Evolutionary conservation across 305 asterid species (phyloP).

Genomic region (Ilex paraguariensis): DNA sequence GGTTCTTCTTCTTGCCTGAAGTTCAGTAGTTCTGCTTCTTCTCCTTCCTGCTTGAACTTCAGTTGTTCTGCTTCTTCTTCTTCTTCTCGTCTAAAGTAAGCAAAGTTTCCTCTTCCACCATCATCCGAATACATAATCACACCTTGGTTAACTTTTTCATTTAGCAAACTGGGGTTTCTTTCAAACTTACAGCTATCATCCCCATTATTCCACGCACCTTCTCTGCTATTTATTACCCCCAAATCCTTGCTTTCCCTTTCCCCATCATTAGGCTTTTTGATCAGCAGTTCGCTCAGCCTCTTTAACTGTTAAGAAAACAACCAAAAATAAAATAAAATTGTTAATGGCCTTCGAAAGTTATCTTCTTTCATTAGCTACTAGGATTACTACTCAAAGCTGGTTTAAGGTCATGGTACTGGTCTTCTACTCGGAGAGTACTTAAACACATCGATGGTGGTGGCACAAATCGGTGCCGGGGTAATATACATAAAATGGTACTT

Average conservation of each 20-base stretch:
- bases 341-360: not conserved
- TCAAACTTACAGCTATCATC: slow-evolving; percentile 8
- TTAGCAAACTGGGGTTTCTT: slow-evolving; percentile 16
- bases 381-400: not conserved
- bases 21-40: not conserved
- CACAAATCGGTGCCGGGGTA: too few species aligned
- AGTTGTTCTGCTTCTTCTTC: too few species aligned
- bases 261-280: slow-evolving; percentile 3
- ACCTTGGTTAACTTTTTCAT: slow-evolving; percentile 16
- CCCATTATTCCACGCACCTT: slow-evolving; percentile 5
- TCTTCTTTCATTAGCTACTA: not conserved
- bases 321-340: not conserved
- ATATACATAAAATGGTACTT: too few species aligned
- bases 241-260: slow-evolving; percentile 17
- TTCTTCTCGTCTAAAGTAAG: too few species aligned
- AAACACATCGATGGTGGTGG: too few species aligned
- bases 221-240: not conserved
- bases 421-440: too few species aligned
- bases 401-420: too few species aligned
- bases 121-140: slow-evolving; percentile 1
- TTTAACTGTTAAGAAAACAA: slow-evolving; percentile 17
- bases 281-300: slow-evolving; percentile 13
- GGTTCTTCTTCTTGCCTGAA: slow-evolving; percentile 19
- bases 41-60: slow-evolving; percentile 4
- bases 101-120: slow-evolving; percentile 4